A percentile compares a stretch with the other conserved stretches of the same genome.
Evolutionary conservation across 2,329 filamentous ascomycete genomes (phyloP).

Genomic region (Chrysoporthe austroafricana): DNA sequence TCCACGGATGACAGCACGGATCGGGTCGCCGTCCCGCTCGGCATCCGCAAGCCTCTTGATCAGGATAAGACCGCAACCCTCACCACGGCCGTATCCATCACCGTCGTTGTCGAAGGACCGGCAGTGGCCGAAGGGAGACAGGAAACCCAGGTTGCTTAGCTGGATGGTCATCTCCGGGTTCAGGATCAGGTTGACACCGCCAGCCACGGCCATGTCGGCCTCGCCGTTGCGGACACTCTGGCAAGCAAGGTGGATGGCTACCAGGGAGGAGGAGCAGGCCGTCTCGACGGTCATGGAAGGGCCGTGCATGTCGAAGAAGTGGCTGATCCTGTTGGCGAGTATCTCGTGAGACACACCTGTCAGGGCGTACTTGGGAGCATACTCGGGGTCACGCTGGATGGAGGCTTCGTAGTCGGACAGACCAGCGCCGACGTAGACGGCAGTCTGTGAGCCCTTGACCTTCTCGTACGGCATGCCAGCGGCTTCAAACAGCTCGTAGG

Average conservation of each 20-base stretch:
- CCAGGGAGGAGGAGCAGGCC: constrained; percentile 57
- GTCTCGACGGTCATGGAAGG: constrained; percentile 59
- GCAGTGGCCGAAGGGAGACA: constrained; percentile 41
- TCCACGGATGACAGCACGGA: constrained; percentile 55
- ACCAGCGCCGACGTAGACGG: constrained; percentile 14
- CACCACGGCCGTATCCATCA: constrained; percentile 64
- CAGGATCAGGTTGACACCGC: constrained; percentile 51
- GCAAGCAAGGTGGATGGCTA: constrained; percentile 54
- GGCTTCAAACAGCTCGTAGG: constrained; percentile 21
- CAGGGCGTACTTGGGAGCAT: constrained; percentile 50
- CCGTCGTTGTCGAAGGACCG: constrained; percentile 58
- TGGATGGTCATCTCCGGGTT: constrained; percentile 42
- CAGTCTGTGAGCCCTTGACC: constrained; percentile 22
- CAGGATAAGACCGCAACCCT: constrained; percentile 59
- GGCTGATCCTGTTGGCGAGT: constrained; percentile 57
- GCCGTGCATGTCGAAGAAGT: constrained; percentile 55
- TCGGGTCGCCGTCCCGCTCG: constrained; percentile 58
- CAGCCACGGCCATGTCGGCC: constrained; percentile 43
- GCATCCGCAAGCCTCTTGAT: constrained; percentile 61
- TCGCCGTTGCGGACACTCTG: constrained; percentile 40
- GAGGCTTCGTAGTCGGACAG: constrained; percentile 48
- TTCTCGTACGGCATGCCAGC: constrained; percentile 22
- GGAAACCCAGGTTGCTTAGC: constrained; percentile 23
- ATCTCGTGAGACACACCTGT: constrained; percentile 54
- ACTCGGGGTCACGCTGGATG: constrained; percentile 48